Percentiles rank a stretch among this genome's conserved stretches.
Conservation (phyloP, 2,329 filamentous ascomycete species). For the Neonectria ditissima region DNA sequence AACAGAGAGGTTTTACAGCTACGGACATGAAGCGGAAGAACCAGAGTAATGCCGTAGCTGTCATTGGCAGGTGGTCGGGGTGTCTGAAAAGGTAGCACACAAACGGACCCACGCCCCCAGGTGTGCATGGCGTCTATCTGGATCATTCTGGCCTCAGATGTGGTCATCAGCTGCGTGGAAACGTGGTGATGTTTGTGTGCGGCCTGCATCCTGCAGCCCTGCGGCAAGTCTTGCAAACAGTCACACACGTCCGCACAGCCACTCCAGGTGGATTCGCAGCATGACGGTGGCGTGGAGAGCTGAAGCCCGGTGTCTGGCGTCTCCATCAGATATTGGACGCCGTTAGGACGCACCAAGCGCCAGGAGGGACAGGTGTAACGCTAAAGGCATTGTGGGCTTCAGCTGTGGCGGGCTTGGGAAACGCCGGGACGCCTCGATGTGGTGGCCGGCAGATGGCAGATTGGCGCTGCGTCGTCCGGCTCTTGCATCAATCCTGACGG, state of each 20-base stretch:
- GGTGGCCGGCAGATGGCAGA: slow-evolving; percentile 10
- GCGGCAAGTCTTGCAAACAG: background rate
- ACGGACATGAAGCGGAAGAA: background rate
- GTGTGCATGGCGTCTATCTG: background rate
- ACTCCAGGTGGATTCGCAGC: background rate
- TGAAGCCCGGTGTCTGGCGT: slow-evolving; percentile 18
- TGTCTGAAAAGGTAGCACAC: background rate
- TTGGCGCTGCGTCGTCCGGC: background rate
- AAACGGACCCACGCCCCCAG: background rate
- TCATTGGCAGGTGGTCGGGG: background rate
- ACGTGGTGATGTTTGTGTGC: background rate
- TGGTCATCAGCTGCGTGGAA: background rate
- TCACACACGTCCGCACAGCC: background rate
- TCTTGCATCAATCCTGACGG: slow-evolving; percentile 12
- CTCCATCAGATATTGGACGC: slow-evolving; percentile 16
- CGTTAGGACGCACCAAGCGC: slow-evolving; percentile 1
- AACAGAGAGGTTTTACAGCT: background rate
- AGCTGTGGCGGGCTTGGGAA: slow-evolving; percentile 18
- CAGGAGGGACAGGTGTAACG: slow-evolving; percentile 1
- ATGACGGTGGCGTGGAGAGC: slow-evolving; percentile 15
- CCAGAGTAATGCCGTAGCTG: background rate
- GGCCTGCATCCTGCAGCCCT: slow-evolving; percentile 1
- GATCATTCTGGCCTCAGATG: background rate
- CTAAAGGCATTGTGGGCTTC: slow-evolving; percentile 11
- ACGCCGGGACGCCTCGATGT: background rate